Evolutionary conservation across 768 basidiomycete genomes (phyloP).

Genomic region (Russula sp.): DNA sequence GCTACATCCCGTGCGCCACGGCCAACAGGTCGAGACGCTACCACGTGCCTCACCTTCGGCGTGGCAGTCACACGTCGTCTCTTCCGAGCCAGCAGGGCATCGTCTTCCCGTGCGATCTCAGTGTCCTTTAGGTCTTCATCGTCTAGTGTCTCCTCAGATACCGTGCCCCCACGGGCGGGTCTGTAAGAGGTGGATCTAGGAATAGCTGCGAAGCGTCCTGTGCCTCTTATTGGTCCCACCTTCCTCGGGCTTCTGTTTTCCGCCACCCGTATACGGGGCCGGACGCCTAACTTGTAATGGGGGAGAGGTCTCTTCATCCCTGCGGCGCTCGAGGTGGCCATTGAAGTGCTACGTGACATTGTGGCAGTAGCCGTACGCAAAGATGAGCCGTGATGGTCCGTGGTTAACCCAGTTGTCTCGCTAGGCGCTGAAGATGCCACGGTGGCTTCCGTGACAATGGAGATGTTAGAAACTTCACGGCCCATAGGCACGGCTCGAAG

Average conservation of each 20-base stretch:
- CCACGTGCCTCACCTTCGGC: background rate
- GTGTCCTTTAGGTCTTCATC: slow-evolving; percentile 15
- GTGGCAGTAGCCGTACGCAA: slow-evolving; percentile 30
- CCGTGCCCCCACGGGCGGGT: slow-evolving; percentile 6
- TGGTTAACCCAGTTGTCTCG: slow-evolving; percentile 28
- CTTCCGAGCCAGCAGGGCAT: slow-evolving; percentile 13
- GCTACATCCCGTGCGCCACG: background rate
- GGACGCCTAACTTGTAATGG: slow-evolving; percentile 8
- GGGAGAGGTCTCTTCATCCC: slow-evolving; percentile 29
- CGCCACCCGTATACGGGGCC: slow-evolving; percentile 9
- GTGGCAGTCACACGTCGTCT: slow-evolving; percentile 14
- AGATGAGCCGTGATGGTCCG: slow-evolving; percentile 30
- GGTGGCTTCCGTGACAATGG: slow-evolving; percentile 22
- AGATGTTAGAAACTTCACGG: slow-evolving; percentile 20
- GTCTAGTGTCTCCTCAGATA: slow-evolving; percentile 22
- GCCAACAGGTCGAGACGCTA: slow-evolving; percentile 1
- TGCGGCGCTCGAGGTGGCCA: slow-evolving; percentile 25
- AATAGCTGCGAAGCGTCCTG: slow-evolving; percentile 6
- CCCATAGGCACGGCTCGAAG: slow-evolving; percentile 23
- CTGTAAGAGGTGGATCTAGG: slow-evolving; percentile 10
- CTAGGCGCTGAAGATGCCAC: slow-evolving; percentile 26
- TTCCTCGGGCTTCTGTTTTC: slow-evolving; percentile 13
- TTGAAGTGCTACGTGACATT: slow-evolving; percentile 22
- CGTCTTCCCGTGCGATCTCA: background rate
- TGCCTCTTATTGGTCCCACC: background rate